phyloP scores from a whole-genome alignment of 768 basidiomycete genomes.

The Pulveroboletus sp. region DNA sequence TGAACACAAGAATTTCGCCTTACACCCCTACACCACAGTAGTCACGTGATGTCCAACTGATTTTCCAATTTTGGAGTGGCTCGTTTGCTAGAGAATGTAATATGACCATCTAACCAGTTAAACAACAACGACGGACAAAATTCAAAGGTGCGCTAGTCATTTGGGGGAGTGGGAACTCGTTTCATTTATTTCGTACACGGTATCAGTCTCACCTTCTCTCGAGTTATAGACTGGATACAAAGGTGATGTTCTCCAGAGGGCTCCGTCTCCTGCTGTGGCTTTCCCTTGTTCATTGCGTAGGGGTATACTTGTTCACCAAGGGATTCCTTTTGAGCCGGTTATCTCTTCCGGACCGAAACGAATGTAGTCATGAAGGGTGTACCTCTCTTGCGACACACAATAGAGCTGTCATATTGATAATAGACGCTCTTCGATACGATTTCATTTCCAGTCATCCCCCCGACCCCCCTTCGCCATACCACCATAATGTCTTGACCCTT shows the following conservation, averaged over 20 bases:
- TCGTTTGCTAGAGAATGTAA: too few relatives aligned
- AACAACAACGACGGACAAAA: background rate
- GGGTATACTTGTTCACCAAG: constrained; percentile 84
- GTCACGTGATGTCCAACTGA: constrained; percentile 6
- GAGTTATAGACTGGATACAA: constrained; percentile 5
- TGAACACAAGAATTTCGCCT: too few relatives aligned
- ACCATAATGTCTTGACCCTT: constrained; percentile 79
- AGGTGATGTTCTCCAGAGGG: constrained; percentile 16
- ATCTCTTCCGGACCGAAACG: constrained; percentile 24
- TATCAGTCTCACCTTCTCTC: background rate
- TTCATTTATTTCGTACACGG: background rate
- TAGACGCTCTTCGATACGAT: constrained; percentile 92
- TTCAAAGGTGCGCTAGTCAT: background rate
- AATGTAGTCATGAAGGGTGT: constrained; percentile 54
- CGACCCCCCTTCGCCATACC: constrained; percentile 55
- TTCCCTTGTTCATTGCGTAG: constrained; percentile 62
- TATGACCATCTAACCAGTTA: too few relatives aligned
- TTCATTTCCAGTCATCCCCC: constrained; percentile 72
- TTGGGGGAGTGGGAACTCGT: background rate
- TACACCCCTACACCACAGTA: too few relatives aligned
- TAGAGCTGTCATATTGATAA: constrained; percentile 78
- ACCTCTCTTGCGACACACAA: constrained; percentile 55
- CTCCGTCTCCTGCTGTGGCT: constrained; percentile 49
- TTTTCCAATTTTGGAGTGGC: too few relatives aligned
- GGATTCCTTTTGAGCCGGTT: constrained; percentile 86